Base-by-base conservation (phyloP, 345 rosid species). In the Cardiospermum halicacabum region DNA sequence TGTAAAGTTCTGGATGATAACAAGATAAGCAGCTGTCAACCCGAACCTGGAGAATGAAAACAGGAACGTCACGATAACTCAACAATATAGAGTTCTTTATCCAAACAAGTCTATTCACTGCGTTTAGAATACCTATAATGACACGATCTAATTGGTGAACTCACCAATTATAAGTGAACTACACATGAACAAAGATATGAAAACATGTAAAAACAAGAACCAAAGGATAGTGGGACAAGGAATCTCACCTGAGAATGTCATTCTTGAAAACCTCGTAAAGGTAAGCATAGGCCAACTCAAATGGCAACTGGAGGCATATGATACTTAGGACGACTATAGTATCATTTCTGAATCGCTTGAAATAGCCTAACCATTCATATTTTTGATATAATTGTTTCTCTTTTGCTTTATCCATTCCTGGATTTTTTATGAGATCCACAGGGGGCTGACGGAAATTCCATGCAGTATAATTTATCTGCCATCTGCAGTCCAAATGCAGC, bases 241-340 rank as follows among this genome's bases (percentile, higher is more conserved):
- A 58, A 66, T 59, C 91, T 86, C 74, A 92, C 98, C 82, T 89
- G 31, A 84, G 30, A 26, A 68, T 39, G 72, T 83, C 90, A 21
- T 87, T 86, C 31, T 62, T 56, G 60, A 85, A 55, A 21, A 86
- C 85, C 75, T 86, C 96, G 22, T 82, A 93, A 45, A 85, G 90
- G 80, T 93, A 89, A 74, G 97, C 98, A 86, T 93, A 93, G 21
- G 86, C 89, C 74, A 93, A 79, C 80, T 93, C 98, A 75, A 93
- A 89, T n/a, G 98, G 97, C 78, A 93, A 74, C 75, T 93, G 98
- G 66, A 93, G 92, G 77, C 97, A 89, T 78, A 93, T 84, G 36
- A 89, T 86, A 69, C 86, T 77, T 63, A 88, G 56, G 73, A 93
- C 84, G 58, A 88, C 53, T 11, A 88, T 47, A 30, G 82, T 79